These are phyloP conservation scores for Metarhizium robertsii DNA, from an alignment of 2,329 filamentous ascomycete species.

Conservation along the genomic window DNA sequence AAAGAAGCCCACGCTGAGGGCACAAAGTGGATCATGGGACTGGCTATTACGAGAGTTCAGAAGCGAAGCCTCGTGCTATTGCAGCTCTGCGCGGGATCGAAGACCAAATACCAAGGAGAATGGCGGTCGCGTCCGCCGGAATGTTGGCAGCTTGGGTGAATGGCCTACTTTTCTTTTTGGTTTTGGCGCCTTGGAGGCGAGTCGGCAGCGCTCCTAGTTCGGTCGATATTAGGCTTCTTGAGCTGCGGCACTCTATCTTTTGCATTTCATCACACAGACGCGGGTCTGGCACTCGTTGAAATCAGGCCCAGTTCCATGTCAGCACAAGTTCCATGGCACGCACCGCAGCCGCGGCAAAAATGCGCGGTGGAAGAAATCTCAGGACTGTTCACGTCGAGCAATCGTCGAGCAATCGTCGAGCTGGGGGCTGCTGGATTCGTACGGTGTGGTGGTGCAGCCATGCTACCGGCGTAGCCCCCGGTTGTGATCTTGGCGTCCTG, in stretches of 20 bases:
- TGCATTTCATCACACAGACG: background rate
- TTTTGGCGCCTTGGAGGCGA: background rate
- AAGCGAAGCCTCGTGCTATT: background rate
- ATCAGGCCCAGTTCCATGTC: background rate
- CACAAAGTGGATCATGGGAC: background rate
- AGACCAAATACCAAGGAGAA: background rate
- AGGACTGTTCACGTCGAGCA: background rate
- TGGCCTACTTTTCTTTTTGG: background rate
- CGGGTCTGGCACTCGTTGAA: background rate
- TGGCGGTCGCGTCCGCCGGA: background rate
- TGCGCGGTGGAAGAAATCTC: background rate
- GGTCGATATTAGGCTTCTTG: background rate
- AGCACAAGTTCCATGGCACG: background rate
- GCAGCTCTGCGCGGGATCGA: background rate
- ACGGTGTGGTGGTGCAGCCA: background rate
- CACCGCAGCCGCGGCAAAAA: background rate
- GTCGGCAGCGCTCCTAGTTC: background rate
- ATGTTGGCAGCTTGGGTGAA: background rate
- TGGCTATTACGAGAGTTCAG: background rate
- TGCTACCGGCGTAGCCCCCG: background rate
- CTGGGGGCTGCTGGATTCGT: background rate
- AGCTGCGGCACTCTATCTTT: background rate
- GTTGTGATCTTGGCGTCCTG: background rate
- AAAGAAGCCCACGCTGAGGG: background rate
- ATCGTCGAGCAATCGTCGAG: background rate